Base-by-base conservation (phyloP, 306 rosid genomes). In the Styphnolobium japonicum region DNA sequence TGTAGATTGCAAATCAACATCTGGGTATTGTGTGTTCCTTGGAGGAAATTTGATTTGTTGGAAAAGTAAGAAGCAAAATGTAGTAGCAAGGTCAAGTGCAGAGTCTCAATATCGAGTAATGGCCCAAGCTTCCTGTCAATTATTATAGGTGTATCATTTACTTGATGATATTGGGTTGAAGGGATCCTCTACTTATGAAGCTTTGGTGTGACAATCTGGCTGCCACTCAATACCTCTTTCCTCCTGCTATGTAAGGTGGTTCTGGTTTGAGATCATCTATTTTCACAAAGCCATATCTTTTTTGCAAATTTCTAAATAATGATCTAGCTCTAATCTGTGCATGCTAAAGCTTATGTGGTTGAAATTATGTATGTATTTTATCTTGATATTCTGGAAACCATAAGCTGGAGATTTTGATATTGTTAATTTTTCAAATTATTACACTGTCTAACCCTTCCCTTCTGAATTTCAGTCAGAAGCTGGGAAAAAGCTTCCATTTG, bases 401-500 rank as follows among this genome's bases (percentile, higher is more conserved):
- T 60, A 73, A 77, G 61, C 49, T 66, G 62, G 14, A 51, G 42
- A 60, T 39, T 70, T 53, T 65, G 19, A 65, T 23, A 72, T 45
- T 81, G 33, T 43, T 57, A 68, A 39, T 63, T 75, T 60, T 74
- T 33, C 7, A 52, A 53, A 40, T 53, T 7, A 25, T 61, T 66
- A 48, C 33, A 62, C 29, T 62, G 3, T 78, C 73, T 92, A 80
- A 85, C 60, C 34, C 42, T 80, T 68, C 73, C 48, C 34, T 68
- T 90, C 48, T 85, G 66, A 68, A 80, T 89, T 82, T 67, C 89
- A 95, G 99, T 87, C 99, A 22, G 92, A 93, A 84, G 88, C 85
- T 0, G 97, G 98, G 80, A 93, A 90, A 86, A 95, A 87, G 84
- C 88, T 93, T 82, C 99, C 99, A 5, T 91, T 95, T 58, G 40